Conservation (phyloP, 2,329 filamentous ascomycete genomes). For the Penicillium sp. region DNA sequence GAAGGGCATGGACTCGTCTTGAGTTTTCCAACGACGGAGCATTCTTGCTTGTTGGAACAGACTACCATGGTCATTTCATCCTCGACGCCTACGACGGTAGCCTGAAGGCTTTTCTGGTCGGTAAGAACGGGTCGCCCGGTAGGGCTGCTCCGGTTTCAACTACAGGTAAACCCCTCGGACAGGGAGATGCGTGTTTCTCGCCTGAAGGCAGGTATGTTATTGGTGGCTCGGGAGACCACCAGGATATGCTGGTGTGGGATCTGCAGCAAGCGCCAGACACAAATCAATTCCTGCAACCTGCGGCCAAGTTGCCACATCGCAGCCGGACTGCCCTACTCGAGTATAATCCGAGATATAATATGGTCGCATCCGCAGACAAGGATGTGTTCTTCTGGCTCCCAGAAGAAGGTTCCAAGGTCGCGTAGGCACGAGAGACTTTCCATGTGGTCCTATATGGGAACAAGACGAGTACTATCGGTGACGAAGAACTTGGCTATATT, state of each 20-base stretch:
- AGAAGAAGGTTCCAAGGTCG: slow-evolving; percentile 56
- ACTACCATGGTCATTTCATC: slow-evolving; percentile 82
- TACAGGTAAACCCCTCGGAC: slow-evolving; percentile 57
- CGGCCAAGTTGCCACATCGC: slow-evolving; percentile 48
- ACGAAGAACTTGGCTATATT: neutral
- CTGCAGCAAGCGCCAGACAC: slow-evolving; percentile 61
- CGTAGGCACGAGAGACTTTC: slow-evolving; percentile 37
- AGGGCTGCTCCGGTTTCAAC: slow-evolving; percentile 57
- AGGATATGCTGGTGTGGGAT: slow-evolving; percentile 87
- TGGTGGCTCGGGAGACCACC: slow-evolving; percentile 71
- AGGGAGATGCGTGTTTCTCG: slow-evolving; percentile 83
- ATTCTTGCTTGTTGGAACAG: slow-evolving; percentile 80
- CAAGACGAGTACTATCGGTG: neutral
- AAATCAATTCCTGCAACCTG: slow-evolving; percentile 57
- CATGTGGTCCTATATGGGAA: neutral
- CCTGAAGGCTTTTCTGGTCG: slow-evolving; percentile 72
- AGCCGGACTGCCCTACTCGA: slow-evolving; percentile 74
- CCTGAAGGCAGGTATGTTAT: slow-evolving; percentile 89
- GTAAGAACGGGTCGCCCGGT: slow-evolving; percentile 54
- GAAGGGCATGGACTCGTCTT: slow-evolving; percentile 76
- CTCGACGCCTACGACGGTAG: slow-evolving; percentile 90
- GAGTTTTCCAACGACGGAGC: slow-evolving; percentile 98
- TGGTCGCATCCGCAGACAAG: slow-evolving; percentile 87
- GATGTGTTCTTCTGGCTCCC: slow-evolving; percentile 81
- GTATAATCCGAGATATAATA: slow-evolving; percentile 90